phyloP scores from a whole-genome alignment of 495 filamentous ascomycete species.

The Rhizodiscina lignyota region DNA sequence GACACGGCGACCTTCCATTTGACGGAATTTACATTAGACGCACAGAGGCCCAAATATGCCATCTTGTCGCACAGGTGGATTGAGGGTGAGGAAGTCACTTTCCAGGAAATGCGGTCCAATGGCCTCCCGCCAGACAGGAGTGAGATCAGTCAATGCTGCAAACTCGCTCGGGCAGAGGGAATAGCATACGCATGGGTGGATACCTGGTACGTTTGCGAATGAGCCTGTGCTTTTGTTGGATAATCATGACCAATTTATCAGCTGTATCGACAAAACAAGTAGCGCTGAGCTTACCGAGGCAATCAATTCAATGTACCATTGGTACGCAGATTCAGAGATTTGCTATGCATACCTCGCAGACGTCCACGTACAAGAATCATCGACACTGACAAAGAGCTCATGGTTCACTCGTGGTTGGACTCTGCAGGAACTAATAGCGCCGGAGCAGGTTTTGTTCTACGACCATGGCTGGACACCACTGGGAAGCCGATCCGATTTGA shows the following conservation, averaged over 20 bases:
- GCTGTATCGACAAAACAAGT: constrained; percentile 9
- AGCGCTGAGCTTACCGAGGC: constrained; percentile 5
- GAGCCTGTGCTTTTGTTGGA: too few species aligned
- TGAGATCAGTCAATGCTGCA: constrained; percentile 1
- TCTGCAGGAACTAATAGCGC: constrained; percentile 1
- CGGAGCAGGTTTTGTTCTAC: not conserved
- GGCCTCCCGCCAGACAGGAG: not conserved
- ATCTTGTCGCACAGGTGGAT: constrained; percentile 13
- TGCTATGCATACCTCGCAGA: constrained; percentile 8
- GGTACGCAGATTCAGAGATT: constrained; percentile 3
- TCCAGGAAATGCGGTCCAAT: constrained; percentile 1
- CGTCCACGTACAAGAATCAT: not conserved
- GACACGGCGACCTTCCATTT: too few species aligned
- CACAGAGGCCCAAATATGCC: constrained; percentile 3
- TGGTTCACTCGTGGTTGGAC: constrained; percentile 1
- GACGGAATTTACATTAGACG: not conserved
- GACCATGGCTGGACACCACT: not conserved
- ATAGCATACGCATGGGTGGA: constrained; percentile 8
- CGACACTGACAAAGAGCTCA: not conserved
- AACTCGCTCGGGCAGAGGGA: constrained; percentile 1
- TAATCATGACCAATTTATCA: too few species aligned
- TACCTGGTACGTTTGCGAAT: too few species aligned
- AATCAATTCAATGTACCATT: constrained; percentile 10
- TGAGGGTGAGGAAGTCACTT: constrained; percentile 4
- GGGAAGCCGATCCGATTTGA: not conserved